Conservation (phyloP, 2,329 filamentous ascomycete species). For the Leptographium galeiforme region DNA sequence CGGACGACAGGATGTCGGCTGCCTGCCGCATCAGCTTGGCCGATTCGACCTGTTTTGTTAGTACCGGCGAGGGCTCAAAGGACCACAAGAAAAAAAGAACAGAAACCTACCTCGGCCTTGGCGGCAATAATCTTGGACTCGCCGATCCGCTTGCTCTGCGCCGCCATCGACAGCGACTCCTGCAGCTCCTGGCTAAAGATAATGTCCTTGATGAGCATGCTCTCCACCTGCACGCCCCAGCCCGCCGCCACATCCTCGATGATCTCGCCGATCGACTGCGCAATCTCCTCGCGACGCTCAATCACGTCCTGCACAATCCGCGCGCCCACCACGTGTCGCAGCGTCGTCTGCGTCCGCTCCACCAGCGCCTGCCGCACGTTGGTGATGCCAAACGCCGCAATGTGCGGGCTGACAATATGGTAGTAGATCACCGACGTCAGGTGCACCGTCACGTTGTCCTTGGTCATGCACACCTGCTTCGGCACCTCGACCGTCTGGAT, state of each 20-base stretch:
- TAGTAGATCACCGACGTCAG: constrained; percentile 98
- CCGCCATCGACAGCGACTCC: constrained; percentile 93
- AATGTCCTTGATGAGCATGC: constrained; percentile 99
- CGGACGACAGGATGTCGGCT: constrained; percentile 81
- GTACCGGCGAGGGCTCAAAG: background rate
- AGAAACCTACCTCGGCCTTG: constrained; percentile 52
- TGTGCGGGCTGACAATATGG: constrained; percentile 89
- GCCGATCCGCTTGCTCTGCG: constrained; percentile 95
- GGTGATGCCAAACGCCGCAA: constrained; percentile 90
- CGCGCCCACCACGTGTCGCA: constrained; percentile 85
- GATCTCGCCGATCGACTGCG: constrained; percentile 87
- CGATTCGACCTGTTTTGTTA: constrained; percentile 56
- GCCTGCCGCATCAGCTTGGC: constrained; percentile 90
- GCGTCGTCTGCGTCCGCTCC: constrained; percentile 93
- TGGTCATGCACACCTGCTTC: constrained; percentile 96
- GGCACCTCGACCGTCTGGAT: constrained; percentile 97
- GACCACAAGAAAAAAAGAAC: background rate
- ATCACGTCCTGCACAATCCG: constrained; percentile 96
- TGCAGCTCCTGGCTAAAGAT: constrained; percentile 93
- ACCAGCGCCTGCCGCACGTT: constrained; percentile 93
- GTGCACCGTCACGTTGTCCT: constrained; percentile 92
- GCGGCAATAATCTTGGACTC: constrained; percentile 98
- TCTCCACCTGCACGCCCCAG: constrained; percentile 94
- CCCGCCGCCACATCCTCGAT: constrained; percentile 89
- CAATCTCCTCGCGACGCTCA: constrained; percentile 93